These are phyloP conservation scores for Pseudotulostoma volvatum DNA, from an alignment of 495 filamentous ascomycete genomes.

Conservation along the genomic window DNA sequence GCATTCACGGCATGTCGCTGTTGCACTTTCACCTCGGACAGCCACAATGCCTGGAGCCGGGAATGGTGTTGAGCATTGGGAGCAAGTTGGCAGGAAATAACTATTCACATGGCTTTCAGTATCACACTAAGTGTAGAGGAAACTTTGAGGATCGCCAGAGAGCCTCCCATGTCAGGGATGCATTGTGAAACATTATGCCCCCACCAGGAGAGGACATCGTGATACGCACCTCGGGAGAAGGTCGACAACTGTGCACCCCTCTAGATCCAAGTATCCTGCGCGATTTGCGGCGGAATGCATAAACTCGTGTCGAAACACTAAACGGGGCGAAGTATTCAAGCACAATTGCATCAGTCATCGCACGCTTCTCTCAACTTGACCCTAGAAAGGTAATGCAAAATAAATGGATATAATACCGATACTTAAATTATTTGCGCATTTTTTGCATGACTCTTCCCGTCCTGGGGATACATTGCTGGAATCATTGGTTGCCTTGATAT, in stretches of 20 bases:
- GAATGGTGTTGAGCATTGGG: slow-evolving; percentile 56
- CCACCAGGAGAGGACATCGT: not conserved
- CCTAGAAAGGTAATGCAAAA: not conserved
- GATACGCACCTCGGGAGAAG: slow-evolving; percentile 53
- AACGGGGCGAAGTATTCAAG: slow-evolving; percentile 1
- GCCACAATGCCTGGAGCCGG: slow-evolving; percentile 46
- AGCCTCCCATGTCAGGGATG: not conserved
- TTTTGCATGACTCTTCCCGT: slow-evolving; percentile 45
- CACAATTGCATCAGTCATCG: not conserved
- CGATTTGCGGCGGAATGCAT: slow-evolving; percentile 62
- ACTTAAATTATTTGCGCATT: slow-evolving; percentile 55
- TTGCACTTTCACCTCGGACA: slow-evolving; percentile 59
- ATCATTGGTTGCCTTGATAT: slow-evolving; percentile 36
- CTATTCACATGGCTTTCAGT: too few relatives aligned
- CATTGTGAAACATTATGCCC: not conserved
- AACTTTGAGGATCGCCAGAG: too few relatives aligned
- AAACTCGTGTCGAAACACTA: slow-evolving; percentile 54
- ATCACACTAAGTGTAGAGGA: too few relatives aligned
- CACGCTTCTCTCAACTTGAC: not conserved
- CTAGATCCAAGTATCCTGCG: slow-evolving; percentile 70
- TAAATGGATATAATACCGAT: slow-evolving; percentile 30
- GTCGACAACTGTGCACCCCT: slow-evolving; percentile 62
- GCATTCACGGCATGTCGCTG: slow-evolving; percentile 67
- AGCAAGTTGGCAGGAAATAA: slow-evolving; percentile 70
- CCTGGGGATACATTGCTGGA: slow-evolving; percentile 18